Percentiles rank a stretch among this genome's conserved stretches.
Evolutionary conservation across 1,284 basidiomycete species (phyloP).

Genomic region (Marasmius sp.): DNA sequence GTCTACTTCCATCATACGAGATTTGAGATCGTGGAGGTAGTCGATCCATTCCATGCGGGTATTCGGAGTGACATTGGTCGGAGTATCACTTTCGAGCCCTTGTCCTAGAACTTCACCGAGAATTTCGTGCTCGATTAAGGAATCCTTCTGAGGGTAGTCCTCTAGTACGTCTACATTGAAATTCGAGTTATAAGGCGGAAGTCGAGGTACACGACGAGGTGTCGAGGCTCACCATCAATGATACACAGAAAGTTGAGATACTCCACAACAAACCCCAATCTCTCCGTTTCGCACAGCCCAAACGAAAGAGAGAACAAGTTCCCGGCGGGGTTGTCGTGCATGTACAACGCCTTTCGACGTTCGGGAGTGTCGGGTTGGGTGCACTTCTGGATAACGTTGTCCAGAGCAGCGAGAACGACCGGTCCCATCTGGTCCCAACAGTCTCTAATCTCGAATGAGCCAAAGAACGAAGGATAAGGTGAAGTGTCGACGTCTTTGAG

Average conservation of each 20-base stretch:
- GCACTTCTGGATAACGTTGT: constrained; percentile 18
- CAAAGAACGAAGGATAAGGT: constrained; percentile 17
- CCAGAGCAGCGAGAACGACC: constrained; percentile 16
- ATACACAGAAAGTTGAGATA: constrained; percentile 22
- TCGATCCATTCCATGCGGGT: neutral
- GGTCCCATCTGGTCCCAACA: constrained; percentile 13
- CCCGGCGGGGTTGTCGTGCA: constrained; percentile 21
- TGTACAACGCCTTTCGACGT: constrained; percentile 18
- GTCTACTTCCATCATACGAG: constrained; percentile 17
- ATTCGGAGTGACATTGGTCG: neutral
- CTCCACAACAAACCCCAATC: constrained; percentile 19
- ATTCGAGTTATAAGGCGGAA: neutral
- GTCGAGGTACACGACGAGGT: no score
- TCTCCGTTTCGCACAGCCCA: constrained; percentile 17
- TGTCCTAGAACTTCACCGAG: constrained; percentile 18
- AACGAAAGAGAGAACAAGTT: constrained; percentile 20
- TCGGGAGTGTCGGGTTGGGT: constrained; percentile 16
- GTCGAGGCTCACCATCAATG: constrained; percentile 20
- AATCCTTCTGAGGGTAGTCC: constrained; percentile 17
- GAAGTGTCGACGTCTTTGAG: neutral
- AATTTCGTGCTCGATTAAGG: constrained; percentile 18
- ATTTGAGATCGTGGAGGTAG: constrained; percentile 16
- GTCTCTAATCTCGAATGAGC: constrained; percentile 18
- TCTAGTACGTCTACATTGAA: constrained; percentile 18
- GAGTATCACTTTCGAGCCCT: neutral